Conservation (phyloP, 176 grass and related monocot species). For the Typha latifolia region DNA sequence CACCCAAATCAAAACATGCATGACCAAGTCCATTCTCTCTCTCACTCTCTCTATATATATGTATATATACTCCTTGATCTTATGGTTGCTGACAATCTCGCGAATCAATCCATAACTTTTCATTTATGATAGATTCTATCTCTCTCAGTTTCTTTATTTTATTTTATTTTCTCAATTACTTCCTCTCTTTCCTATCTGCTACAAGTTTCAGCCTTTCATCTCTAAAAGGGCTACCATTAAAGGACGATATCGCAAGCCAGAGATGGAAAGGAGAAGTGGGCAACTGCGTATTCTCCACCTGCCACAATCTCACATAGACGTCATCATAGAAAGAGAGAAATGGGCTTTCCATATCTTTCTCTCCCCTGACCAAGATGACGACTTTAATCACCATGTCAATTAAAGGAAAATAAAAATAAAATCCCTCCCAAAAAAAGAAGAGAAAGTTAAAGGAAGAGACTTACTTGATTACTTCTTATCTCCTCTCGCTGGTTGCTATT, state of each 20-base stretch:
- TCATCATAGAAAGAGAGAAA: slow-evolving; percentile 25
- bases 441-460: not conserved
- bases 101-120: slow-evolving; percentile 27
- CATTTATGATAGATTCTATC: slow-evolving; percentile 12
- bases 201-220: not conserved
- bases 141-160: not conserved
- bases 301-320: slow-evolving; percentile 25
- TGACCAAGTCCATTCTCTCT: no score
- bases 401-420: not conserved
- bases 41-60: no score
- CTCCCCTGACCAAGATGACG: slow-evolving; percentile 1
- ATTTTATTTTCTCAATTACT: slow-evolving; percentile 1
- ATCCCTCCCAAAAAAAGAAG: not conserved
- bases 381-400: not conserved
- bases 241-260: not conserved
- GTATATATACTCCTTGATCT: slow-evolving; percentile 4
- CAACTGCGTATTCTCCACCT: not conserved
- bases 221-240: no score
- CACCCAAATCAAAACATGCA: no score
- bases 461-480: not conserved
- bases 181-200: slow-evolving; percentile 7
- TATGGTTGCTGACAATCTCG: slow-evolving; percentile 9
- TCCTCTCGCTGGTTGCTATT: not conserved
- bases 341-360: slow-evolving; percentile 1
- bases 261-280: not conserved